Evolutionary conservation across 108 stramenopile genomes (phyloP), one percentile per base, ranked within the genome.

Genomic region (Skeletonema marinoi): DNA sequence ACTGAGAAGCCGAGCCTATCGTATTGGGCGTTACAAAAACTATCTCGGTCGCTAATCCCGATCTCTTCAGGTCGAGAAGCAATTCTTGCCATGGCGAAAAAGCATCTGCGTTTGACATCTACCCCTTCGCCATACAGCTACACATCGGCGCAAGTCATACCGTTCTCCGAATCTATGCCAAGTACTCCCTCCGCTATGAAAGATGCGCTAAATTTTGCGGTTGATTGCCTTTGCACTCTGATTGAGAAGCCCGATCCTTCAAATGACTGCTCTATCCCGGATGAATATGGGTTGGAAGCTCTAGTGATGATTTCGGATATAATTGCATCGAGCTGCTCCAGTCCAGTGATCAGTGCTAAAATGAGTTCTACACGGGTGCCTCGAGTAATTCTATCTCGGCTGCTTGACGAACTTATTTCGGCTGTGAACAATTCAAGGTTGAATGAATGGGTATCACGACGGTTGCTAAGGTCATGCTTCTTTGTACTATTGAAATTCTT

Each of bases 41-140:
- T 80, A 32, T 61, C 78, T 8, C 70, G 50, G 17, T 67, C 72
- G 38, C 63, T 80, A 38, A n/a, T 54, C 35, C 58, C 78, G 19
- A 38, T 73, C 6, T 66, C 78, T 32, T 80, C 78, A 31, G 72
- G 63, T 33, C 60, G 78, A 64, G 78, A 69, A 11, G 38, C 33
- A 17, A 62, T 80, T 54, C 62, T 80, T 2, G 60, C 78, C 13
- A 73, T 80, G 71, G 72, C 78, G 6, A 73, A 73, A 41, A 80
- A 80, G 54, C 72, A 80, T 48, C 64, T 80, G 69, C 19, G 54
- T 30, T 6, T 35, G 30, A 38, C 58, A 6, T 32, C 66, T 0
- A 21, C 65, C 0, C 30, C 14, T 19, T 60, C 70, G 33, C 19
- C 65, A 13, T 58, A 67, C 61, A 32, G 19, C 33, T 36, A 64